Percentiles rank a stretch among this genome's conserved stretches.
Conservation (phyloP, 1,139 yeast genomes). For the Suhomyces bokatorum region DNA sequence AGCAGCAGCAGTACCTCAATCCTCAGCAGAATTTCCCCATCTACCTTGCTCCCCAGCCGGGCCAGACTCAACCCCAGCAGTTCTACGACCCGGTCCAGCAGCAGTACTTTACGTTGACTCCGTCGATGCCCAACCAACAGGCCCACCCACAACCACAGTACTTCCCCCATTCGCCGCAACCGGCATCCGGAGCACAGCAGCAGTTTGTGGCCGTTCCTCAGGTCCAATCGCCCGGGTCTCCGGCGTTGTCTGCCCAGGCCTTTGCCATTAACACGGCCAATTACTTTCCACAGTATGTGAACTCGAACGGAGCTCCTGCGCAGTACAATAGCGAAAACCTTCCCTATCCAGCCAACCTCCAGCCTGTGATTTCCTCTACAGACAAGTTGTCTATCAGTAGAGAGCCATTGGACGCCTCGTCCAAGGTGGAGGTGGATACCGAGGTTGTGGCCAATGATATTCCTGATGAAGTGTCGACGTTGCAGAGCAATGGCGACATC, state of each 20-base stretch:
- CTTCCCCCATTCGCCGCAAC: conserved; percentile 40
- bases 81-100: conserved; percentile 50
- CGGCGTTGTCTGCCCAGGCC: conserved; percentile 12
- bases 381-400: conserved; percentile 8
- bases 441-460: conserved; percentile 5
- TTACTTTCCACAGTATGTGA: conserved; percentile 20
- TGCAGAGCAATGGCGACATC: conserved; percentile 13
- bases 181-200: conserved; percentile 15
- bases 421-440: conserved; percentile 1
- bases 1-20: conserved; percentile 13
- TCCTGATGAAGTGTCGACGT: conserved; percentile 19
- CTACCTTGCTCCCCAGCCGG: conserved; percentile 17
- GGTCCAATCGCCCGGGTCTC: conserved; percentile 12
- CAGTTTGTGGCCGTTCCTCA: conserved; percentile 16
- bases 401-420: background rate
- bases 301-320: conserved; percentile 8
- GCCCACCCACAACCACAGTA: conserved; percentile 35
- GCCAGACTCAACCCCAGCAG: conserved; percentile 35
- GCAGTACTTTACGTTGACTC: conserved; percentile 45
- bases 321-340: conserved; percentile 16
- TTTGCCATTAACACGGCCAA: conserved; percentile 21
- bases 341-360: conserved; percentile 18
- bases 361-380: conserved; percentile 14
- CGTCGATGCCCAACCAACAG: conserved; percentile 24
- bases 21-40: conserved; percentile 18